phyloP scores from a whole-genome alignment of 1,284 basidiomycete species.

The Cryptococcus neoformans region DNA sequence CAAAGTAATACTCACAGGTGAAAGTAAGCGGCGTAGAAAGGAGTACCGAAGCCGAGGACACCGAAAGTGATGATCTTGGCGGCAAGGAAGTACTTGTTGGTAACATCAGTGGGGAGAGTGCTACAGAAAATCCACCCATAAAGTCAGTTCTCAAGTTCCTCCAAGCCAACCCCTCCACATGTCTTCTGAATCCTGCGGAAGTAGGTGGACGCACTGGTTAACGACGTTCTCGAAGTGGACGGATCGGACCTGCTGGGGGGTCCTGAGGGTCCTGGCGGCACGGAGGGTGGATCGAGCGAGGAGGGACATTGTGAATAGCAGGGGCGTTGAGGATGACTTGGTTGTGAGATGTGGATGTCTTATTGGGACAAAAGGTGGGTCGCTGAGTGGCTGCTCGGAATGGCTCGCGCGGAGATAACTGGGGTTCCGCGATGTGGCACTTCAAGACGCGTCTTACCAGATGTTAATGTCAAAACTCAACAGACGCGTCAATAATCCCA shows the following conservation, averaged over 20 bases:
- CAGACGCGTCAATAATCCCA: neutral
- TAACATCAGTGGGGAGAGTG: conserved; percentile 39
- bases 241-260: conserved; percentile 23
- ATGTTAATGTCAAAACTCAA: neutral
- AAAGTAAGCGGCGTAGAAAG: conserved; percentile 31
- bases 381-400: neutral
- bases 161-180: neutral
- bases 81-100: conserved; percentile 38
- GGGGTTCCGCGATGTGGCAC: neutral
- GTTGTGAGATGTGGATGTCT: neutral
- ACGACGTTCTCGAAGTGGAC: conserved; percentile 38
- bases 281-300: conserved; percentile 26
- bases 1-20: conserved; percentile 27
- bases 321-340: too few relatives aligned
- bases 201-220: conserved; percentile 29
- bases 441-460: too few relatives aligned
- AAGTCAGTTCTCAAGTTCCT: neutral
- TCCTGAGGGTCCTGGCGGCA: conserved; percentile 17
- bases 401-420: neutral
- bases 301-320: conserved; percentile 25
- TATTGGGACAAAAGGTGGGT: neutral
- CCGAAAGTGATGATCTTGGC: conserved; percentile 33
- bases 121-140: conserved; percentile 10
- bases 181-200: neutral
- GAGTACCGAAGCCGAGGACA: conserved; percentile 26